Conservation (phyloP, 495 filamentous ascomycete species). For the Penicillium macrosclerotiorum region DNA sequence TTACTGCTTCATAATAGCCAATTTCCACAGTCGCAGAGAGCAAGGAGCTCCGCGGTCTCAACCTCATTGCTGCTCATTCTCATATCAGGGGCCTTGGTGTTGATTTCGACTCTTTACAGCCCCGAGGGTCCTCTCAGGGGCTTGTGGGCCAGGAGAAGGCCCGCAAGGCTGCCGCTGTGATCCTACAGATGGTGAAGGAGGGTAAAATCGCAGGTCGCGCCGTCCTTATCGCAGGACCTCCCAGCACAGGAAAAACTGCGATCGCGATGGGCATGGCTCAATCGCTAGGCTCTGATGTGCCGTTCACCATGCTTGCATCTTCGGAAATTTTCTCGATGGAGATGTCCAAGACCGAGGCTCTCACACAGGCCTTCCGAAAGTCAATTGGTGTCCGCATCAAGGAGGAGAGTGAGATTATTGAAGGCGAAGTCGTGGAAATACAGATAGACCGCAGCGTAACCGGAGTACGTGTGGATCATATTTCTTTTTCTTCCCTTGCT, state of each 20-base stretch:
- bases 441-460: constrained; percentile 98
- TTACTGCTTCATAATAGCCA: constrained; percentile 48
- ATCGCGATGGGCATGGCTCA: constrained; percentile 99
- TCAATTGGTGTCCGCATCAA: constrained; percentile 96
- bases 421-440: constrained; percentile 98
- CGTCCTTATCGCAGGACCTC: constrained; percentile 92
- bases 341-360: constrained; percentile 98
- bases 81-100: constrained; percentile 96
- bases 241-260: constrained; percentile 97
- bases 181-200: constrained; percentile 97
- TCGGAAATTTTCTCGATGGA: constrained; percentile 98
- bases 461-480: constrained; percentile 54
- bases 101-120: constrained; percentile 86
- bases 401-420: constrained; percentile 98
- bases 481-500: neutral
- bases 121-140: constrained; percentile 83
- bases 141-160: constrained; percentile 96
- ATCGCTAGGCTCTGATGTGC: constrained; percentile 86
- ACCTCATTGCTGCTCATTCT: constrained; percentile 96
- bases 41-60: constrained; percentile 90
- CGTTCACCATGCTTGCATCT: constrained; percentile 91
- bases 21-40: constrained; percentile 92
- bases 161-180: constrained; percentile 90
- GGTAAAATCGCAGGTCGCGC: constrained; percentile 97
- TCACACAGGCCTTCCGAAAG: constrained; percentile 96